Conservation (phyloP, 768 basidiomycete genomes). For the Dentipellis fragilis region DNA sequence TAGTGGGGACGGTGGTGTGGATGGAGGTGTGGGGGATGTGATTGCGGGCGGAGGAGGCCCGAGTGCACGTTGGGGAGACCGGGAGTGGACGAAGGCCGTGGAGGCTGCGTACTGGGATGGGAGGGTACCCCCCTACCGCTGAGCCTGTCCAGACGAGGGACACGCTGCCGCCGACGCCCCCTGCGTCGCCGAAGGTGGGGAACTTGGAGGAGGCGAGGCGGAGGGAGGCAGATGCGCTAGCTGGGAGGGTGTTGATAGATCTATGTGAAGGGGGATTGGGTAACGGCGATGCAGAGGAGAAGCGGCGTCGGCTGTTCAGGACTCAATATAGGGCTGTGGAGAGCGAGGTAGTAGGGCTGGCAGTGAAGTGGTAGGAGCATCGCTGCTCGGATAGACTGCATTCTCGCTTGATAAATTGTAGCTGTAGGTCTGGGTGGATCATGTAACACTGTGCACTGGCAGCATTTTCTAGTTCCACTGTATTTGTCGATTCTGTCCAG, state of each 20-base stretch:
- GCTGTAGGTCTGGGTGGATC: too few relatives aligned
- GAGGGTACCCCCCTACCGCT: neutral
- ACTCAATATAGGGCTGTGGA: conserved; percentile 82
- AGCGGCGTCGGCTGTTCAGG: conserved; percentile 45
- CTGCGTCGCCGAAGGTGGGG: conserved; percentile 26
- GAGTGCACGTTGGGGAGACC: conserved; percentile 70
- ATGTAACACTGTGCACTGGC: too few relatives aligned
- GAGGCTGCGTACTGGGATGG: conserved; percentile 76
- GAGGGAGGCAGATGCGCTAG: conserved; percentile 26
- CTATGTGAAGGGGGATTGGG: conserved; percentile 18
- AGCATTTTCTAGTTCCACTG: too few relatives aligned
- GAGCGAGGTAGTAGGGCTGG: conserved; percentile 62
- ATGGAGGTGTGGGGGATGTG: conserved; percentile 4
- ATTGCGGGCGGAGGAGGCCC: conserved; percentile 20
- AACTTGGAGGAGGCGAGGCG: neutral
- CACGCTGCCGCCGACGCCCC: conserved; percentile 29
- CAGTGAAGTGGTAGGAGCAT: conserved; percentile 11
- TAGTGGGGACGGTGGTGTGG: neutral
- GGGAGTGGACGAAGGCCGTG: conserved; percentile 72
- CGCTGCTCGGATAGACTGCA: too few relatives aligned
- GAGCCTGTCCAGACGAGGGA: neutral
- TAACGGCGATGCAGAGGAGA: conserved; percentile 25
- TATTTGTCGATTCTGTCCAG: too few relatives aligned
- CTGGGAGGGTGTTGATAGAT: conserved; percentile 30
- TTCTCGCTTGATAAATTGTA: too few relatives aligned